Conservation (phyloP, 1,284 basidiomycete species). For the Inonotus obliquus region DNA sequence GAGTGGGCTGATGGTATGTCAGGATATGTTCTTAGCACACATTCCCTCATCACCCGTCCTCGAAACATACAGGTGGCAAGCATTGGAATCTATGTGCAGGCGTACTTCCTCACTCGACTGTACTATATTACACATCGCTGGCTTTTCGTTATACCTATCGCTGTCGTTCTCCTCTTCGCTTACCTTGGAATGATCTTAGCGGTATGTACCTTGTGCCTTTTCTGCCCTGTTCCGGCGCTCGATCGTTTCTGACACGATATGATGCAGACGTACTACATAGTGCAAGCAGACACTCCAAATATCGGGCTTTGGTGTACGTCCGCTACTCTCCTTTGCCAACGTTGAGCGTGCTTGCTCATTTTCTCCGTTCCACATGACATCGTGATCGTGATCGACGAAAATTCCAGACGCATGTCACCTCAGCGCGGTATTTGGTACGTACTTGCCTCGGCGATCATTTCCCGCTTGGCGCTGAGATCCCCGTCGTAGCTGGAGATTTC, state of each 20-base stretch:
- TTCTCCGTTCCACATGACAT: background rate
- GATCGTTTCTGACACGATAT: background rate
- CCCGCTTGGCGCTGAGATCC: background rate
- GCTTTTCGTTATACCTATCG: constrained; percentile 24
- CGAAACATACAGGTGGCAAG: constrained; percentile 26
- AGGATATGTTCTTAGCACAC: background rate
- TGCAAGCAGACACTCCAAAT: background rate
- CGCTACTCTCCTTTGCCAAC: background rate
- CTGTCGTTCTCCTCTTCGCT: constrained; percentile 25
- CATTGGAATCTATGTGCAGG: constrained; percentile 31
- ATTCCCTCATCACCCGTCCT: background rate
- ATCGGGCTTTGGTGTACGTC: constrained; percentile 9
- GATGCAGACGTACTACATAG: background rate
- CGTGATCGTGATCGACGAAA: background rate
- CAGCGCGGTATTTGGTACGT: constrained; percentile 30
- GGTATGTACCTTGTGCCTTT: constrained; percentile 19
- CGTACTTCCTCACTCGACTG: constrained; percentile 29
- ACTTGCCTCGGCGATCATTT: background rate
- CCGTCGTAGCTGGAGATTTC: constrained; percentile 29
- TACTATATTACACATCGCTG: constrained; percentile 25
- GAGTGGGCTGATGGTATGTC: constrained; percentile 27
- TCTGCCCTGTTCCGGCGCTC: background rate
- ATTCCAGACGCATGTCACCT: constrained; percentile 27
- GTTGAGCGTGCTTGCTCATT: background rate
- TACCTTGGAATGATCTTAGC: constrained; percentile 27